phyloP scores from a whole-genome alignment of 768 basidiomycete genomes.

The Hortiboletus campestris region DNA sequence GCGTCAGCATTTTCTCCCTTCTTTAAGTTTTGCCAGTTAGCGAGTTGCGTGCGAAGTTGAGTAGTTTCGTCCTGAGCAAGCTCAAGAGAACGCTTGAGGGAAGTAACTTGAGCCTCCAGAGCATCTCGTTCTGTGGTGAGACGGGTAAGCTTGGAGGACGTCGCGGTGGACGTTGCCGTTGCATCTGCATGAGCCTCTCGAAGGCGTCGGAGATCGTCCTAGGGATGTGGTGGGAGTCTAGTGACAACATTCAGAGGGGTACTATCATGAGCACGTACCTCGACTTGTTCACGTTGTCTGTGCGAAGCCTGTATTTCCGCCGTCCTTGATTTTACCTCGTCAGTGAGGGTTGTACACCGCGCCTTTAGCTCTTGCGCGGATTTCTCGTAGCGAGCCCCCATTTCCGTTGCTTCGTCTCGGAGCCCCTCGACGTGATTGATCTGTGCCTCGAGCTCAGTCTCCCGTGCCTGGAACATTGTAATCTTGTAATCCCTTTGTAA shows the following conservation, averaged over 20 bases:
- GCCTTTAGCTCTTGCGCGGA: constrained; percentile 29
- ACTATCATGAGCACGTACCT: constrained; percentile 36
- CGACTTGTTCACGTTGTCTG: constrained; percentile 44
- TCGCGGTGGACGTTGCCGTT: constrained; percentile 44
- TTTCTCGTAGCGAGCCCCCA: constrained; percentile 23
- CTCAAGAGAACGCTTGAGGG: constrained; percentile 55
- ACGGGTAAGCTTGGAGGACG: constrained; percentile 55
- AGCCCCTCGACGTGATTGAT: constrained; percentile 53
- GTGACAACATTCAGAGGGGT: background rate
- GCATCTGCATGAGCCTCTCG: constrained; percentile 52
- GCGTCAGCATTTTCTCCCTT: constrained; percentile 59
- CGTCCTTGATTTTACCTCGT: constrained; percentile 40
- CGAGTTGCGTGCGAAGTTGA: constrained; percentile 61
- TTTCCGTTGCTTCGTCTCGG: constrained; percentile 29
- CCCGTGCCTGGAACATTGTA: constrained; percentile 63
- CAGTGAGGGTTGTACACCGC: constrained; percentile 33
- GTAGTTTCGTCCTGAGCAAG: constrained; percentile 55
- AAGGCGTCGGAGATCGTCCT: constrained; percentile 43
- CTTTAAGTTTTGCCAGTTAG: constrained; percentile 68
- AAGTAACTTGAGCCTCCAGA: constrained; percentile 47
- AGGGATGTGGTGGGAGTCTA: background rate
- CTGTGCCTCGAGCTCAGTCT: constrained; percentile 56
- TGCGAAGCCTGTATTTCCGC: constrained; percentile 39
- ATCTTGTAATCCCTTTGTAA: constrained; percentile 67
- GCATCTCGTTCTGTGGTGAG: constrained; percentile 57